Percentiles rank a stretch among this genome's conserved stretches.
Conservation (phyloP, 768 basidiomycete species). For the Podaxis sp. region DNA sequence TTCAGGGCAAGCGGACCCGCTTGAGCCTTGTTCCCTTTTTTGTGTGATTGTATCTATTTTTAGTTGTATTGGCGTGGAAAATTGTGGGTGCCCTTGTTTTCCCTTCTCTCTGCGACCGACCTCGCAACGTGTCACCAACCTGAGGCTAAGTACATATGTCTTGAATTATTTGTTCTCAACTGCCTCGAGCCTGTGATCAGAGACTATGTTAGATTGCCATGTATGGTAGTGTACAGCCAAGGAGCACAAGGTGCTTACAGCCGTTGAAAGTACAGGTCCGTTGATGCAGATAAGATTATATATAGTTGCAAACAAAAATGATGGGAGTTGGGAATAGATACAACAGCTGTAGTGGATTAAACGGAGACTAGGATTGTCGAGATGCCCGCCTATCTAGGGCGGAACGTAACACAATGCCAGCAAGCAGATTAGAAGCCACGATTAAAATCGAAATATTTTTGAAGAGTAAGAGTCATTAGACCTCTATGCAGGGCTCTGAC, state of each 20-base stretch:
- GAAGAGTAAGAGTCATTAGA: neutral
- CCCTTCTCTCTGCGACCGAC: no score
- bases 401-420: neutral
- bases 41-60: neutral
- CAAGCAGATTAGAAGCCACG: neutral
- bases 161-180: no score
- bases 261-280: neutral
- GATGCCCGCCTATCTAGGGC: neutral
- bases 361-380: neutral
- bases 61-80: neutral
- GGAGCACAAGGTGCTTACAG: no score
- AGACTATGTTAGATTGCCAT: no score
- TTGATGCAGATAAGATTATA: neutral
- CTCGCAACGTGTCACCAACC: no score
- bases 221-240: no score
- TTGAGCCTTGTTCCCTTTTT: neutral
- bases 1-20: neutral
- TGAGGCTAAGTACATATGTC: no score
- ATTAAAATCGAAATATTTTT: neutral
- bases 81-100: neutral
- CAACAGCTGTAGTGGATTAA: neutral
- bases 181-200: no score
- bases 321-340: neutral
- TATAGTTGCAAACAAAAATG: neutral
- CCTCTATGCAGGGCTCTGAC: slow-evolving; percentile 11